Conservation (phyloP, 148 eudicot species). For the Rheum nobile region DNA sequence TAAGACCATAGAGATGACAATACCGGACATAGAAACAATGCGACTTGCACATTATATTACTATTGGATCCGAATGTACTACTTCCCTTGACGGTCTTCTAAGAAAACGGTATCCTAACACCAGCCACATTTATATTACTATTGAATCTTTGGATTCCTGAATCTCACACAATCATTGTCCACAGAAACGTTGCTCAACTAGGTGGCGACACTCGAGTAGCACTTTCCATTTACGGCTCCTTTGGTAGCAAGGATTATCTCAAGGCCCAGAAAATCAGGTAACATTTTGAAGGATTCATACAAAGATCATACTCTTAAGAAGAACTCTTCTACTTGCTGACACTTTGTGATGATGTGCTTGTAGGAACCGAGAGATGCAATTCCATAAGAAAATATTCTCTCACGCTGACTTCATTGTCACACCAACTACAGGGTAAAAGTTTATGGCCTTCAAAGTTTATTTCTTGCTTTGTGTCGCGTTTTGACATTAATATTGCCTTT, state of each 20-base stretch:
- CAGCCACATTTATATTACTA: not conserved
- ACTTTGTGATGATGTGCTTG: not conserved
- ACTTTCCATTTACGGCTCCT: conserved; percentile 68
- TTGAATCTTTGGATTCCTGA: not conserved
- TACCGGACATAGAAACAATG: conserved; percentile 91
- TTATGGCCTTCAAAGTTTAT: not conserved
- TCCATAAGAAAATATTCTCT: conserved; percentile 56
- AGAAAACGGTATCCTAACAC: conserved; percentile 47
- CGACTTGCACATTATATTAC: conserved; percentile 92
- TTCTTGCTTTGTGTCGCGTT: not conserved
- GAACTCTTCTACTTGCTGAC: not conserved
- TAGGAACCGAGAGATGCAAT: conserved; percentile 67
- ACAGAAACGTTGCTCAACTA: conserved; percentile 38
- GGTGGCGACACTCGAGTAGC: conserved; percentile 88
- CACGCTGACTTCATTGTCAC: conserved; percentile 76
- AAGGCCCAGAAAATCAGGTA: conserved; percentile 94
- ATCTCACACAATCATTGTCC: conserved; percentile 3
- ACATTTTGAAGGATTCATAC: not conserved
- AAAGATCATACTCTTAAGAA: not conserved
- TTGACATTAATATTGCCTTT: not conserved
- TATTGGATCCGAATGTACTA: conserved; percentile 77
- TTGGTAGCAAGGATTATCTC: conserved; percentile 56
- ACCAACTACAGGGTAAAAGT: conserved; percentile 68
- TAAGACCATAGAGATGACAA: conserved; percentile 71
- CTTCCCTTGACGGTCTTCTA: conserved; percentile 49